Conservation (phyloP, 106 monocot species). For the Acorus gramineus region DNA sequence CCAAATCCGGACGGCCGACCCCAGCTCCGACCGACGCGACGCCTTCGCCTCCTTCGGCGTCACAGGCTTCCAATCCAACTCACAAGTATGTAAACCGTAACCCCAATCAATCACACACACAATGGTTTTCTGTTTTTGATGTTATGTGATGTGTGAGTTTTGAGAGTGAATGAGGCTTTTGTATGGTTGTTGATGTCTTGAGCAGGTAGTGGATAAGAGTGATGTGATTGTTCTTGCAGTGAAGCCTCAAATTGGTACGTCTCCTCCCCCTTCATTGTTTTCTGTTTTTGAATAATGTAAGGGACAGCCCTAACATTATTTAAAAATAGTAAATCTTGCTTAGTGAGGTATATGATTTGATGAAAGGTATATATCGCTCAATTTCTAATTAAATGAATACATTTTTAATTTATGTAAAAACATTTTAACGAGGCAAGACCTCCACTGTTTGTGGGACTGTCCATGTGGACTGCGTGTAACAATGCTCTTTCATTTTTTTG, state of each 20-base stretch:
- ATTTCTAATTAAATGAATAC: too few relatives aligned
- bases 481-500: too few relatives aligned
- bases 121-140: neutral
- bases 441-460: too few relatives aligned
- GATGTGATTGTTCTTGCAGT: slow-evolving; percentile 81
- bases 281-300: neutral
- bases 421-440: too few relatives aligned
- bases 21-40: slow-evolving; percentile 27
- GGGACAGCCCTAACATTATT: too few relatives aligned
- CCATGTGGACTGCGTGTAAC: too few relatives aligned
- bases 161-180: neutral
- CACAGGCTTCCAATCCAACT: slow-evolving; percentile 35
- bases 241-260: slow-evolving; percentile 87
- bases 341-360: too few relatives aligned
- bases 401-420: too few relatives aligned
- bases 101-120: too few relatives aligned
- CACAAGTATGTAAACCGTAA: slow-evolving; percentile 19
- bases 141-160: neutral
- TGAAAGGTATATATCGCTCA: too few relatives aligned
- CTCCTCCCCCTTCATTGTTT: neutral
- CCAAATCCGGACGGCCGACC: slow-evolving; percentile 54
- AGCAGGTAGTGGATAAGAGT: slow-evolving; percentile 65
- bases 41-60: slow-evolving; percentile 68
- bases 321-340: too few relatives aligned
- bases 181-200: neutral